Percentiles rank a stretch among this genome's conserved stretches.
Evolutionary conservation across 2,329 filamentous ascomycete species (phyloP).

Genomic region (Penicillium nordicum): DNA sequence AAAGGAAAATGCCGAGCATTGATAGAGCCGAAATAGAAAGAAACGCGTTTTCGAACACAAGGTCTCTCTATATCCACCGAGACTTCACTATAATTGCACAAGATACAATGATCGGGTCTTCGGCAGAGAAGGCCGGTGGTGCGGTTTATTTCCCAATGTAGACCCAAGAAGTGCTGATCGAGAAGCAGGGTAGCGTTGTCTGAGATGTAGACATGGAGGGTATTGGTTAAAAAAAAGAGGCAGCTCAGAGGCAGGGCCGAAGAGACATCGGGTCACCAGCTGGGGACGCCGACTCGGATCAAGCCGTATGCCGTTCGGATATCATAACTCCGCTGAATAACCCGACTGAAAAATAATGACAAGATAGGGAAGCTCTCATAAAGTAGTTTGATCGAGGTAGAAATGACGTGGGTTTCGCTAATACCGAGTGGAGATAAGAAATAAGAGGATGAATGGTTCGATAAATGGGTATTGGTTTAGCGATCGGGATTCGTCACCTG

Average conservation of each 20-base stretch:
- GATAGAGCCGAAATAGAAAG: slow-evolving; percentile 15
- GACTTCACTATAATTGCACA: neutral
- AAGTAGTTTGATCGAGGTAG: slow-evolving; percentile 14
- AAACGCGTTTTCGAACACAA: slow-evolving; percentile 20
- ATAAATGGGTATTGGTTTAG: slow-evolving; percentile 12
- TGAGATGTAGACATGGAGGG: neutral
- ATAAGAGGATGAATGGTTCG: neutral
- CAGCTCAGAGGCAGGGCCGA: neutral
- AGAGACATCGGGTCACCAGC: slow-evolving; percentile 9
- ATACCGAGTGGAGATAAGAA: slow-evolving; percentile 12
- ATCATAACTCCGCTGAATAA: slow-evolving; percentile 32
- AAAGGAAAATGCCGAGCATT: slow-evolving; percentile 7
- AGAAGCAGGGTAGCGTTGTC: neutral
- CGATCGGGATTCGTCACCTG: slow-evolving; percentile 37
- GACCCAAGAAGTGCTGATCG: neutral
- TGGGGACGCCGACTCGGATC: slow-evolving; percentile 17
- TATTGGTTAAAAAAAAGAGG: neutral
- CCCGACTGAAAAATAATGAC: slow-evolving; percentile 18
- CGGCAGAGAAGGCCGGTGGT: neutral
- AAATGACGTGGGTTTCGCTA: slow-evolving; percentile 16
- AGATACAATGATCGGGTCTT: neutral
- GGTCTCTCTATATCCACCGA: slow-evolving; percentile 4
- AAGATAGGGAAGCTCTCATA: slow-evolving; percentile 12
- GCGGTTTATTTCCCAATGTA: neutral
- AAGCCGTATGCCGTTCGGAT: slow-evolving; percentile 22